phyloP scores from a whole-genome alignment of 192 early-diverging fungal species.

The Powellomyces hirtus region DNA sequence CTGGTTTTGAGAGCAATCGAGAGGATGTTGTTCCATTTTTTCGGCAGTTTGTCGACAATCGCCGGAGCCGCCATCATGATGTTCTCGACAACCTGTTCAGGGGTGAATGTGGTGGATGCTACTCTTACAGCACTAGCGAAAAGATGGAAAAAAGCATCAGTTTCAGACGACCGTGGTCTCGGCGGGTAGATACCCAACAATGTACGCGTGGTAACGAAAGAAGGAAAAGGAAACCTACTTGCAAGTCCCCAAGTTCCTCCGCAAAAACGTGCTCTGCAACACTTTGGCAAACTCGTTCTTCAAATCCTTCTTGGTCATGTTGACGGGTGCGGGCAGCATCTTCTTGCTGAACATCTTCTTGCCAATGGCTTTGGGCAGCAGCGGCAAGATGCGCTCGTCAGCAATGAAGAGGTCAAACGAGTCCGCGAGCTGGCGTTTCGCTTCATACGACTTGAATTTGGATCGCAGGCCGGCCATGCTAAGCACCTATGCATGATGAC shows the following conservation, averaged over 20 bases:
- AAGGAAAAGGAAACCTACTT: slow-evolving; percentile 48
- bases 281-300: slow-evolving; percentile 61
- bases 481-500: too few species aligned
- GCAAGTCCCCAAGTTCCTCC: slow-evolving; percentile 58
- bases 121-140: background rate
- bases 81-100: slow-evolving; percentile 72
- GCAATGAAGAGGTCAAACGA: slow-evolving; percentile 85
- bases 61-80: slow-evolving; percentile 58
- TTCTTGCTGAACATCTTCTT: slow-evolving; percentile 81
- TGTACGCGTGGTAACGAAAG: background rate
- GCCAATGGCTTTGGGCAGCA: slow-evolving; percentile 77
- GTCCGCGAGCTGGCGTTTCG: slow-evolving; percentile 68
- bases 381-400: slow-evolving; percentile 75
- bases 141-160: background rate
- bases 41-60: slow-evolving; percentile 67
- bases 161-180: too few species aligned
- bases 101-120: slow-evolving; percentile 34
- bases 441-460: slow-evolving; percentile 80
- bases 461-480: slow-evolving; percentile 70
- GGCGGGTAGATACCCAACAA: too few species aligned
- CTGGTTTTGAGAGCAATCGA: slow-evolving; percentile 82
- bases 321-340: slow-evolving; percentile 77
- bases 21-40: slow-evolving; percentile 79
- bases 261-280: slow-evolving; percentile 62
- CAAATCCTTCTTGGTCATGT: slow-evolving; percentile 60